Evolutionary conservation across 1,284 basidiomycete species (phyloP), one percentile per base, ranked within the genome.

Genomic region (Apiotrichum sp.): DNA sequence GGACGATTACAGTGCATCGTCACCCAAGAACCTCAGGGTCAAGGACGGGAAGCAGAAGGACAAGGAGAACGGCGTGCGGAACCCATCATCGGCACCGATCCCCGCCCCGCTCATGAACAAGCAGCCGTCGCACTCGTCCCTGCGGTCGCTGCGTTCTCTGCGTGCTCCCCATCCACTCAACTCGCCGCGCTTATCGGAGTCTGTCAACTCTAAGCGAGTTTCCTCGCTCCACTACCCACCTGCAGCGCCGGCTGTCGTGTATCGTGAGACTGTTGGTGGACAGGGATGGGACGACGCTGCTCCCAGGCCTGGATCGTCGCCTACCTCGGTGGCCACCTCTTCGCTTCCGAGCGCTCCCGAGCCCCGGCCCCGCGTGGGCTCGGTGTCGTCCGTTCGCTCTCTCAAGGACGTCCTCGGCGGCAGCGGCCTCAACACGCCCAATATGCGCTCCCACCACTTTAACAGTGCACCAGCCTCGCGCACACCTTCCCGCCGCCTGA

Each of bases 111-210:
- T 35, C 50, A 45, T 40, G 46, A 13, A 13, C 34, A 47, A 46
- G 52, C 46, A 33, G n/a, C 34, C 44, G 31, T 70, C 67, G 32
- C 65, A 71, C 49, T 65, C 69, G 1, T 72, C 70, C 3, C 55
- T 73, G 6, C 68, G 73, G 8, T 71, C 68, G 9, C 62, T 70
- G 11, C 67, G 68, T 52, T 72, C 69, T 16, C 63, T 71, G 33
- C 68, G 73, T 10, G 73, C 71, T 0, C 71, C 73, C 29, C 73
- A 75, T 52, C 73, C 73, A 11, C 67, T 75, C 55, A 75, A 75
- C 52, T 70, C 69, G 11, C 69, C 72, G 6, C 36, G 35, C 35
- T 50, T 56, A 16, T 42, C 58, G 22, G 61, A 62, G 11, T 65
- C 58, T 40, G 39, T 40, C 4, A 56, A 55, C 22, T 45, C 61